Evolutionary conservation across 257 asterid species (phyloP).

Genomic region (Vinca minor): DNA sequence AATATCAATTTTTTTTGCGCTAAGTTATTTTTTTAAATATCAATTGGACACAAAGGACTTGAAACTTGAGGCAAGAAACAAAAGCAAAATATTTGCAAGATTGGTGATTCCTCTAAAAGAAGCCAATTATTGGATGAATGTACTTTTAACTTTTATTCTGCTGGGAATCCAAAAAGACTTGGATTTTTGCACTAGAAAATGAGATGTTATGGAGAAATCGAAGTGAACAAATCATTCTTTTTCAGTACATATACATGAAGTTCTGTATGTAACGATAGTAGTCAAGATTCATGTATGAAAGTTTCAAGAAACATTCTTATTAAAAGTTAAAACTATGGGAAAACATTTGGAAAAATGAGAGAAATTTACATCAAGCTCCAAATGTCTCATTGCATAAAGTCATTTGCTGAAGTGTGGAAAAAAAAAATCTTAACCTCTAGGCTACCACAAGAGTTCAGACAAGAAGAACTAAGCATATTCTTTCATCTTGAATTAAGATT

Average conservation of each 20-base stretch:
- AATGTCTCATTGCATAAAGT: not conserved
- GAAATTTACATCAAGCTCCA: not conserved
- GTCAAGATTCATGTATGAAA: conserved; percentile 7
- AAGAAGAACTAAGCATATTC: no score
- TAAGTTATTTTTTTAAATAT: no score
- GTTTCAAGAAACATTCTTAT: conserved; percentile 1
- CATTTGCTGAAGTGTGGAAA: no score
- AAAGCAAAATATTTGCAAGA: not conserved
- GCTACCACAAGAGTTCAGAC: no score
- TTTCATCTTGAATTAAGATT: no score
- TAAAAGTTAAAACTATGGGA: not conserved
- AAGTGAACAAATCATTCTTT: not conserved
- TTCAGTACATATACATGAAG: not conserved
- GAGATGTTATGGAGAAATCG: not conserved
- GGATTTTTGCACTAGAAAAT: not conserved
- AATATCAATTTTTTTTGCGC: not conserved
- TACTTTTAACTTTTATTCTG: not conserved
- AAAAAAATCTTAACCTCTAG: no score
- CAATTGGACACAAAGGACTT: no score
- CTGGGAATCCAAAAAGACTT: not conserved
- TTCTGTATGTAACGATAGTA: not conserved
- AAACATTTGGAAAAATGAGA: no score
- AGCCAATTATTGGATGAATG: not conserved
- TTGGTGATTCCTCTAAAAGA: not conserved
- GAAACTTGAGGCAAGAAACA: not conserved